Percentiles rank a stretch among this genome's conserved stretches.
Conservation (phyloP, 495 filamentous ascomycete genomes). For the Neohortaea acidophila region DNA sequence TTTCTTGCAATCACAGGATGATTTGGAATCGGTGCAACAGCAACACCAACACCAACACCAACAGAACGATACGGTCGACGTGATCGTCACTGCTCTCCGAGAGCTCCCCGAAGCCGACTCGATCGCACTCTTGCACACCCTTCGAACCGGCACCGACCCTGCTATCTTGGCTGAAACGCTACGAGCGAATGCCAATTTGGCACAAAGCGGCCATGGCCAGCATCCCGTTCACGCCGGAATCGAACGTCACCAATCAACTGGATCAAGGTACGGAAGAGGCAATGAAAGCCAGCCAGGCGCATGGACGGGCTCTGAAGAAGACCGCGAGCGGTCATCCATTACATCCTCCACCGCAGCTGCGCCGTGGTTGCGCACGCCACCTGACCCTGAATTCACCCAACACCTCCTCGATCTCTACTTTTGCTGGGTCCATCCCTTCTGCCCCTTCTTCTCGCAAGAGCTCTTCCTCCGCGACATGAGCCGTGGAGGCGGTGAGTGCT, state of each 20-base stretch:
- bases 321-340: background rate
- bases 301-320: conserved; percentile 3
- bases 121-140: conserved; percentile 29
- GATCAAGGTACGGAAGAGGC: too few relatives aligned
- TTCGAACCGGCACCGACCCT: conserved; percentile 26
- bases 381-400: conserved; percentile 40
- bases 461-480: conserved; percentile 54
- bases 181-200: conserved; percentile 20
- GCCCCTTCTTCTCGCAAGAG: conserved; percentile 54
- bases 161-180: conserved; percentile 28
- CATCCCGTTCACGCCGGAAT: conserved; percentile 17
- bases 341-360: background rate
- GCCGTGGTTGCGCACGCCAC: conserved; percentile 47
- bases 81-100: conserved; percentile 30
- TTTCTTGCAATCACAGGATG: conserved; percentile 22
- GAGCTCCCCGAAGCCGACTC: conserved; percentile 32
- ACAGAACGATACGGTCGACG: conserved; percentile 26
- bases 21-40: too few relatives aligned
- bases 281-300: background rate
- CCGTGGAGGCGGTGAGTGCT: conserved; percentile 42
- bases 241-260: conserved; percentile 9
- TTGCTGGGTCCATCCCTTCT: conserved; percentile 65
- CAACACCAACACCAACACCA: too few relatives aligned
- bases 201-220: conserved; percentile 12
- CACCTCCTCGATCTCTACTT: conserved; percentile 61